Evolutionary conservation across 176 grass and related monocot species (phyloP), one percentile per base, ranked within the genome.

Genomic region (Dendrocalamus sinicus): DNA sequence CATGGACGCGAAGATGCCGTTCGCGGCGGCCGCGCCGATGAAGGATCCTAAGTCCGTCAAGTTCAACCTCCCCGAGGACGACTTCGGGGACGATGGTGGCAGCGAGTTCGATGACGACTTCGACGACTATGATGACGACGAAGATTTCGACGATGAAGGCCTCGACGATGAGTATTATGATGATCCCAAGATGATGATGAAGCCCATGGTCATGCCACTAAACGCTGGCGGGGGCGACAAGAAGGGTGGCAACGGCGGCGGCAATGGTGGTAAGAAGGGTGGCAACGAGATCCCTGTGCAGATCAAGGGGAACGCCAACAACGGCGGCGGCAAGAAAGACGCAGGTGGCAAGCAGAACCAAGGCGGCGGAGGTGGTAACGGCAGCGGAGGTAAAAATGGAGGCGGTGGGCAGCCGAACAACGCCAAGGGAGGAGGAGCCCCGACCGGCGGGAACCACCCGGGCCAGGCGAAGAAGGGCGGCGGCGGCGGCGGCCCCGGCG

Each of bases 31-130:
- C 1, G 78, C 77, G 23, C 55, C 67, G 37, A 47, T 66, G 9
- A 95, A 92, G 79, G 89, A 95, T 53, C 93, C 88, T 15, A 90
- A 85, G 67, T 16, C 89, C 4, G 91, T 88, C 28, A 95, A 87
- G 70, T 93, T 95, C 79, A 72, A 13, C 37, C 12, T 90, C 5
- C 95, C 89, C 2, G 91, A 88, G 14, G 92, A 92, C n/a, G 86
- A 79, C 30, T 86, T 74, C 24, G 83, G 58, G 2, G 89, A 87
- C 22, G 84, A 86, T 6, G 84, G 84, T n/a, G 84, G 87, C 55
- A 87, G 82, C 69, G 90, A 89, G 62, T 87, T 76, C 9, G 93
- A 85, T 4, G 89, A 92, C 1, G 93, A 94, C n/a, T 92, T 86
- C 48, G 93, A 91, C 32, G 85, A 91, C 0, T 83, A 81, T 1